Percentiles rank a stretch among this genome's conserved stretches.
phyloP scores from a whole-genome alignment of 441 rosid species.

The Codiaeum variegatum region DNA sequence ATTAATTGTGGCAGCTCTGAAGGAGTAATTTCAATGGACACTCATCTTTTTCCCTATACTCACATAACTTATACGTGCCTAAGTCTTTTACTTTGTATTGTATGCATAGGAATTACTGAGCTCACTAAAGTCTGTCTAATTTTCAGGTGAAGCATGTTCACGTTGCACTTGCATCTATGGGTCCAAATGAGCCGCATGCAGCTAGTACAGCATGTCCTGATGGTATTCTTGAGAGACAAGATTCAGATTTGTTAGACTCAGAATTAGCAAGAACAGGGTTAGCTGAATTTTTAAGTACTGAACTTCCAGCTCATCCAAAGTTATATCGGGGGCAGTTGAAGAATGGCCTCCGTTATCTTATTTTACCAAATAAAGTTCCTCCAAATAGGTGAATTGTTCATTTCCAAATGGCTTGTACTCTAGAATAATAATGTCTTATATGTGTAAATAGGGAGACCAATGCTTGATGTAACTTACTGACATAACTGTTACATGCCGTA shows the following conservation, averaged over 20 bases:
- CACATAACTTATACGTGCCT: background rate
- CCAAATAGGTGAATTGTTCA: constrained; percentile 61
- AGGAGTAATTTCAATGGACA: background rate
- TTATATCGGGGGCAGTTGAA: constrained; percentile 72
- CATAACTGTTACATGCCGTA: background rate
- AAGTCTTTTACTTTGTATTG: background rate
- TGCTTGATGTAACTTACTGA: background rate
- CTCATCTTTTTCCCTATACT: background rate
- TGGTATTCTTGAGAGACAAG: constrained; percentile 71
- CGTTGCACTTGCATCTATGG: constrained; percentile 66
- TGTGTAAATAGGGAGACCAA: background rate
- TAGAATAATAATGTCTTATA: constrained; percentile 9
- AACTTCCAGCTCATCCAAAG: constrained; percentile 92
- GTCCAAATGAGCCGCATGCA: constrained; percentile 99
- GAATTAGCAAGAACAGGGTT: constrained; percentile 44
- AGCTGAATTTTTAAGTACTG: constrained; percentile 57
- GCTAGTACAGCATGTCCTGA: constrained; percentile 85
- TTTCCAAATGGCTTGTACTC: constrained; percentile 10
- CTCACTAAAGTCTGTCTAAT: constrained; percentile 17
- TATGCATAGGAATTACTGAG: background rate
- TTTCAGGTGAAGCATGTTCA: constrained; percentile 49
- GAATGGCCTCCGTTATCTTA: constrained; percentile 94
- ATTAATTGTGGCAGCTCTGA: background rate
- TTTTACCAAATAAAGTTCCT: constrained; percentile 94
- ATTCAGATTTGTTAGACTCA: constrained; percentile 48